Conservation (phyloP, 2,329 filamentous ascomycete genomes). For the Nemania serpens region DNA sequence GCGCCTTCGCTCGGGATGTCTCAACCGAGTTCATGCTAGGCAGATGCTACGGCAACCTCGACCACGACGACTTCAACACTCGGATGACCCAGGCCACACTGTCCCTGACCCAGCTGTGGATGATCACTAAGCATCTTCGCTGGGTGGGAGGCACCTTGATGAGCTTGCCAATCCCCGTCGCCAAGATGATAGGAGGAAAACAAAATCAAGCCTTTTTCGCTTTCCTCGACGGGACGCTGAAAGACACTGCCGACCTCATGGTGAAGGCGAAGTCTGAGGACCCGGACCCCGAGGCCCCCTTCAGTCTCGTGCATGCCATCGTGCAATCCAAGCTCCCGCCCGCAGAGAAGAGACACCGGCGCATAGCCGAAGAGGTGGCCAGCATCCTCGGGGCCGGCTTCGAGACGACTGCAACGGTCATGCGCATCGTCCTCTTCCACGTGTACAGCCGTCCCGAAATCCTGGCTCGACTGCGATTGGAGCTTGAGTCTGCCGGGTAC, state of each 20-base stretch:
- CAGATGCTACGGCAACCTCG: conserved; percentile 19
- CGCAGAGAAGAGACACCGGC: conserved; percentile 26
- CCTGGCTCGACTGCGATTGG: conserved; percentile 27
- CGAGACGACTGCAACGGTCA: conserved; percentile 27
- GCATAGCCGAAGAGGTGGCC: conserved; percentile 27
- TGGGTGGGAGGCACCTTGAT: neutral
- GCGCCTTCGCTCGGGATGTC: conserved; percentile 25
- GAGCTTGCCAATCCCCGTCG: neutral
- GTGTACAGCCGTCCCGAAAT: conserved; percentile 29
- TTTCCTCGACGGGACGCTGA: conserved; percentile 1
- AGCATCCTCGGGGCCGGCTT: conserved; percentile 30
- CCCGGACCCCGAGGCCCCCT: conserved; percentile 22
- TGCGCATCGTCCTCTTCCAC: conserved; percentile 27
- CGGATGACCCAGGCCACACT: conserved; percentile 6
- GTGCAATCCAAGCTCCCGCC: conserved; percentile 30
- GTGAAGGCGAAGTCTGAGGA: conserved; percentile 19
- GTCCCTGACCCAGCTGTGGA: conserved; percentile 25
- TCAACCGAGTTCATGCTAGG: conserved; percentile 25
- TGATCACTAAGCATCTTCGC: conserved; percentile 26
- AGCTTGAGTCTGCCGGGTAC: conserved; percentile 11
- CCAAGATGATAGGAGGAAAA: neutral
- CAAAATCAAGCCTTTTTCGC: neutral
- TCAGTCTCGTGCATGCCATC: conserved; percentile 31
- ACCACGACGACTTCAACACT: conserved; percentile 24
- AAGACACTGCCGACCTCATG: conserved; percentile 28